Evolutionary conservation across 108 stramenopile genomes (phyloP), one percentile per base, ranked within the genome.

Genomic region (Licmophora abbreviata): DNA sequence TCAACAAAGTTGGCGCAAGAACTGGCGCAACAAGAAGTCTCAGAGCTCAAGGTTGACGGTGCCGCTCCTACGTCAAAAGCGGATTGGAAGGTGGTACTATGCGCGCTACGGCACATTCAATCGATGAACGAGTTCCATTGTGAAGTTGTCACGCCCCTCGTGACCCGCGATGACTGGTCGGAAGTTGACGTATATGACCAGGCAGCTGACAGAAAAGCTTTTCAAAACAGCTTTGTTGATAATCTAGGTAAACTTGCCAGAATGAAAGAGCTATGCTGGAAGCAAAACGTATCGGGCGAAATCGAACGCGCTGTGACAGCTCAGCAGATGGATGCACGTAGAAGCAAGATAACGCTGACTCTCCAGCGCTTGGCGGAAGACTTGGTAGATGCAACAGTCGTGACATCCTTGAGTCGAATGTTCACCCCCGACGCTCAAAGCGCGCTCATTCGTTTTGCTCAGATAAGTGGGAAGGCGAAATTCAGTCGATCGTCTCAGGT

Each of bases 381-480:
- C 11, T 44, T 71, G 32, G 67, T 71, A 21, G 73, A 70, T 32
- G 43, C 69, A n/a, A 48, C 48, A 11, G 74, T 74, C 4, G 61
- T 75, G 12, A 29, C 64, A 0, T 56, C 73, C 15, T 41, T 81
- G 23, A 69, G 58, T 29, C 42, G 56, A 17, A 63, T 46, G 1
- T 81, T 81, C 44, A 55, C 66, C 8, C 47, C 74, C 5, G 74
- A 81, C 7, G 79, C 79, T n/a, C 69, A 75, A 36, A 63, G 60
- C 27, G 74, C 74, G 9, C 35, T 81, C 20, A 68, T 81, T 28
- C 55, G 48, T 17, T 81, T 81, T 56, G 64, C 74, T 11, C 79
- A 81, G 58, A 53, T 81, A 36, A 64, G 72, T 17, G 74, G 74
- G 48, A 68, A 71, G 27, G 47, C 64, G n/a, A 81, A 76, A 29